Evolutionary conservation across 139 green algal species (phyloP).

Genomic region (Coelastrella sp.): DNA sequence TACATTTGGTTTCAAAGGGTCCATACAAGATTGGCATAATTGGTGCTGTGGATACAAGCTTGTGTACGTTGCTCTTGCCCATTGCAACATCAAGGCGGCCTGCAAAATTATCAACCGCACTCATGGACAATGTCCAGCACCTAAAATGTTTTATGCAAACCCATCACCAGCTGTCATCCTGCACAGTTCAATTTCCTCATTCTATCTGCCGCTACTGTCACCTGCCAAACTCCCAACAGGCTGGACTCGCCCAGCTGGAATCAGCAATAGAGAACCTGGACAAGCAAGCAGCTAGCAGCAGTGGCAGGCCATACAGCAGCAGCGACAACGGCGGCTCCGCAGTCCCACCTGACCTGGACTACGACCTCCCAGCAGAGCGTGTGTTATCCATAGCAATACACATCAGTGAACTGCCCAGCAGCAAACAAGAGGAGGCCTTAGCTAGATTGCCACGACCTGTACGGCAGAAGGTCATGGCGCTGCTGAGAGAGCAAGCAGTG

Average conservation of each 20-base stretch:
- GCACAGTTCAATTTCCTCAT: too few species aligned
- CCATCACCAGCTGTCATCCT: too few species aligned
- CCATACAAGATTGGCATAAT: too few species aligned
- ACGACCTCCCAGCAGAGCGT: slow-evolving; percentile 19
- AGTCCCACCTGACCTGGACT: background rate
- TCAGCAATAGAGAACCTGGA: slow-evolving; percentile 54
- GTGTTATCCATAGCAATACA: slow-evolving; percentile 43
- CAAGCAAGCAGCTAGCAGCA: background rate
- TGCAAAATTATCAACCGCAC: too few species aligned
- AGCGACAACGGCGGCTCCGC: background rate
- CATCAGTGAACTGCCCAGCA: slow-evolving; percentile 49
- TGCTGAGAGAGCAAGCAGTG: slow-evolving; percentile 56
- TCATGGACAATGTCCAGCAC: too few species aligned
- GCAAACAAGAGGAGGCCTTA: slow-evolving; percentile 32
- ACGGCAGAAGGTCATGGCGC: slow-evolving; percentile 42
- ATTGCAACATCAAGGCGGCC: too few species aligned
- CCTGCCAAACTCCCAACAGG: slow-evolving; percentile 6
- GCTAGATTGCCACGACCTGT: slow-evolving; percentile 32
- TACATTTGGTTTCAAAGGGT: too few species aligned
- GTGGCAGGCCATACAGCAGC: background rate
- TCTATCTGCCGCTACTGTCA: background rate
- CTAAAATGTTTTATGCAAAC: too few species aligned
- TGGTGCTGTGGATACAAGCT: too few species aligned
- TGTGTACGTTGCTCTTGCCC: too few species aligned
- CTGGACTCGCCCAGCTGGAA: slow-evolving; percentile 53